Evolutionary conservation across 2,329 filamentous ascomycete species (phyloP), one percentile per base, ranked within the genome.

Genomic region (Stylonectria norvegica): DNA sequence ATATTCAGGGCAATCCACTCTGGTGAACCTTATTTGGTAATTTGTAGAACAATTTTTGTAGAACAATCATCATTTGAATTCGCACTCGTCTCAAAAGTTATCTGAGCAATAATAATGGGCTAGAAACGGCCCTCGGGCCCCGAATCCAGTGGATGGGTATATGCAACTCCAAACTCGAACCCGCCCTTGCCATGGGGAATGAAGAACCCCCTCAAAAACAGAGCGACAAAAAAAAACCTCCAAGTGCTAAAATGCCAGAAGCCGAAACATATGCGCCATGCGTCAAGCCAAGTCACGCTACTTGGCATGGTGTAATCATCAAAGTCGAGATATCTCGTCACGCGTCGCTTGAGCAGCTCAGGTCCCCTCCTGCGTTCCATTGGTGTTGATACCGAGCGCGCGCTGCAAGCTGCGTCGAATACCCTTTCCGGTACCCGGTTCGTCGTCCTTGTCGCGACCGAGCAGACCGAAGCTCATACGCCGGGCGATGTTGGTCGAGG

Each of bases 381-480:
- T 44, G 27, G 43, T 20, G 4, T 67, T 66, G 19, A 73, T 60
- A 18, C 68, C 68, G 5, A 74, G 57, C 3, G 70, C 71, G 48
- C 63, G 65, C 43, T 73, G 70, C 42, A 75, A 47, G 48, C 72
- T 74, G 42, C 65, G 63, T 38, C 71, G 59, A 29, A 75, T 66
- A 2, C 65, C 65, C 47, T 70, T 70, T 3, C 62, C 62, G 2
- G 57, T 42, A 4, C 59, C 53, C 4, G 52, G 45, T 15, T 59
- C 53, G 16, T 65, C 63, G 11, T 63, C 60, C 33, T 58, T 63
- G 7, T 66, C 62, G 22, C 70, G 61, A 4, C 68, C 67, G 3
- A 74, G 57, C 3, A 75, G 59, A 3, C 70, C 71, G 30, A 75
- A 67, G 43, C 72, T 76, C 63, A 75, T 60, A 31, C 72, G 66